Percentiles rank a stretch among this genome's conserved stretches.
These are phyloP conservation scores for Arxiozyma heterogenica DNA, from an alignment of 1,139 yeast species.

Conservation along the genomic window DNA sequence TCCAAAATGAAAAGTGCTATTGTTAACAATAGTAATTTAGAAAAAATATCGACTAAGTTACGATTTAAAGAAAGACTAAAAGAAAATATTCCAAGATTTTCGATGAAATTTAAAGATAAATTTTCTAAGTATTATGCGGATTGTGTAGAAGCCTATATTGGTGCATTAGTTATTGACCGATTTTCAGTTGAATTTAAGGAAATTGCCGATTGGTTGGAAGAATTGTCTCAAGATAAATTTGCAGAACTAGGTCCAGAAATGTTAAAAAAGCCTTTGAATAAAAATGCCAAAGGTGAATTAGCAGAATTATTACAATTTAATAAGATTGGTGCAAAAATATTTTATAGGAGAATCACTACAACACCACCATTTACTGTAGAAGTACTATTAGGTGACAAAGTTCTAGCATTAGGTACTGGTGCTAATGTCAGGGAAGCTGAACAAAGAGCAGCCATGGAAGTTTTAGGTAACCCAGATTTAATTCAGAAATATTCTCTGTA, in stretches of 20 bases:
- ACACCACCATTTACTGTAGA: constrained; percentile 44
- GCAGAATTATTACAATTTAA: constrained; percentile 33
- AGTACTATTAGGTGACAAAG: constrained; percentile 48
- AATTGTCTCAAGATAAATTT: constrained; percentile 12
- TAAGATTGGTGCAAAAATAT: constrained; percentile 9
- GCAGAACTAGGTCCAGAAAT: constrained; percentile 7
- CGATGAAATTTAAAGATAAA: constrained; percentile 15
- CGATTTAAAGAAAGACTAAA: constrained; percentile 52
- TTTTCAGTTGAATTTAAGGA: constrained; percentile 14
- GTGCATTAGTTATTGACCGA: constrained; percentile 18
- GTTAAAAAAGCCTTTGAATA: constrained; percentile 13
- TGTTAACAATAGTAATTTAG: constrained; percentile 49
- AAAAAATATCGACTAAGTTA: constrained; percentile 56
- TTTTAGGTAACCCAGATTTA: constrained; percentile 43
- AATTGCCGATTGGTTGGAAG: constrained; percentile 13
- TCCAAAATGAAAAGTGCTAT: constrained; percentile 57
- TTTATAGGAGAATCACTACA: constrained; percentile 41
- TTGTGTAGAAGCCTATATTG: constrained; percentile 21
- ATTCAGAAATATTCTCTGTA: constrained; percentile 43
- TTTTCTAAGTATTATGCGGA: constrained; percentile 15
- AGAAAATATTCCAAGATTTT: constrained; percentile 31
- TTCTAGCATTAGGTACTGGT: constrained; percentile 54
- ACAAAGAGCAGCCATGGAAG: constrained; percentile 56
- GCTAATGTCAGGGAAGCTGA: constrained; percentile 56
- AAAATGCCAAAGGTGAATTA: constrained; percentile 47